Base-by-base conservation (phyloP, 306 rosid genomes). In the Fagus sylvatica region DNA sequence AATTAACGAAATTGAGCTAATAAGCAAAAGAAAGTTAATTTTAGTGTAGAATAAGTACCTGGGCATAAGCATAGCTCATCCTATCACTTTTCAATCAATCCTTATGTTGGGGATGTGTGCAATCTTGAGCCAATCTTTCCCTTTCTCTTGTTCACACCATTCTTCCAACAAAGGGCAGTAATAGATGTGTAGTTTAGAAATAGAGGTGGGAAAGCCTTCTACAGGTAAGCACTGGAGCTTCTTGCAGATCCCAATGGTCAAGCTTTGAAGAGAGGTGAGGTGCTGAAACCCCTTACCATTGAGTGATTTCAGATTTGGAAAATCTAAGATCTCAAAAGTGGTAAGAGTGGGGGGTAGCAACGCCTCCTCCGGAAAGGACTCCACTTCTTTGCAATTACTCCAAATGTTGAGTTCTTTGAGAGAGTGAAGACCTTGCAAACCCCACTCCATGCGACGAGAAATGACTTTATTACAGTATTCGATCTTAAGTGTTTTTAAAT, bases 291-390 rank as follows among this genome's bases (percentile, higher is more conserved):
- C 87, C 13, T 22, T 71, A 28, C 49, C 7, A 37, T 78, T 71
- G 15, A 64, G n/a, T 13, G 17, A 59, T 68, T 2, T 60, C 7
- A 86, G 79, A 48, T 80, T 72, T 12, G 41, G 42, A 51, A 70
- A 74, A 0, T 4, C 16, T 0, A 0, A 0, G 5, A 71, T 8
- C 0, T 0, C 0, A 12, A 80, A 75, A 17, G 0, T 0, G 2
- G 16, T 6, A 30, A 86, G 85, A 53, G 64, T 53, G 2, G 39
- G 0, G 1, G 87, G 85, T 9, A 83, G 78, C 11, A 82, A 34
- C 19, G 74, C 57, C 22, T 41, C 41, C 39, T 71, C 69, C 0
- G 83, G 89, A 43, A 83, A 72, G 4, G 65, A 74, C 54, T 74
- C 76, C 56, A 71, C 60, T 1, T 72, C 49, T 32, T 32, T 65